These are phyloP conservation scores for Cryphonectria radicalis DNA, from an alignment of 2,329 filamentous ascomycete species.

Conservation along the genomic window DNA sequence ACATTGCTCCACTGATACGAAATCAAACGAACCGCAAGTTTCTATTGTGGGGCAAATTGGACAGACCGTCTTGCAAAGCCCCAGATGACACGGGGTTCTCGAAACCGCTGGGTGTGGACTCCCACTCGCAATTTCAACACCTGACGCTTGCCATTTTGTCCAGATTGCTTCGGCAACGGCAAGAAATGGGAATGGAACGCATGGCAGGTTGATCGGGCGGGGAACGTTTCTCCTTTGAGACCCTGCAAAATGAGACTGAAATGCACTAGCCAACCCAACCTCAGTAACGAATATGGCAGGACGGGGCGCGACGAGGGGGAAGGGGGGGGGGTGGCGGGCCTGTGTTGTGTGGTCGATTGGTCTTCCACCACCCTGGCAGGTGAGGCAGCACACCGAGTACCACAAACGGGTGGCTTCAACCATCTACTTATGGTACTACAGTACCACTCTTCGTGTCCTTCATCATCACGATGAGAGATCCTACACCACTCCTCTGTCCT, in stretches of 20 bases:
- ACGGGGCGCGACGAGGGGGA: not conserved
- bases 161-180: slow-evolving; percentile 28
- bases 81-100: not conserved
- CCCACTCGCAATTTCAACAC: slow-evolving; percentile 25
- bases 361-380: not conserved
- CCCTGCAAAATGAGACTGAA: not conserved
- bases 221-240: slow-evolving; percentile 15
- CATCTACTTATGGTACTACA: not conserved
- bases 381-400: not conserved
- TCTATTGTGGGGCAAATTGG: slow-evolving; percentile 5
- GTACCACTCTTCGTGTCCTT: not conserved
- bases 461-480: not conserved
- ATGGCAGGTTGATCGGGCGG: slow-evolving; percentile 8
- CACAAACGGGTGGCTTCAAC: not conserved
- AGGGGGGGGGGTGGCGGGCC: not conserved
- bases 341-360: not conserved
- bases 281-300: slow-evolving; percentile 16
- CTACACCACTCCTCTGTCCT: not conserved
- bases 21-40: slow-evolving; percentile 6
- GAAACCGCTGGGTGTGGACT: slow-evolving; percentile 11
- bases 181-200: slow-evolving; percentile 18
- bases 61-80: not conserved
- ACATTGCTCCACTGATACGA: slow-evolving; percentile 3
- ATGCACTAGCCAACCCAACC: not conserved
- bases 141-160: slow-evolving; percentile 22